Conservation (phyloP, 352 stramenopile genomes). For the Paralagenidium karlingii region DNA sequence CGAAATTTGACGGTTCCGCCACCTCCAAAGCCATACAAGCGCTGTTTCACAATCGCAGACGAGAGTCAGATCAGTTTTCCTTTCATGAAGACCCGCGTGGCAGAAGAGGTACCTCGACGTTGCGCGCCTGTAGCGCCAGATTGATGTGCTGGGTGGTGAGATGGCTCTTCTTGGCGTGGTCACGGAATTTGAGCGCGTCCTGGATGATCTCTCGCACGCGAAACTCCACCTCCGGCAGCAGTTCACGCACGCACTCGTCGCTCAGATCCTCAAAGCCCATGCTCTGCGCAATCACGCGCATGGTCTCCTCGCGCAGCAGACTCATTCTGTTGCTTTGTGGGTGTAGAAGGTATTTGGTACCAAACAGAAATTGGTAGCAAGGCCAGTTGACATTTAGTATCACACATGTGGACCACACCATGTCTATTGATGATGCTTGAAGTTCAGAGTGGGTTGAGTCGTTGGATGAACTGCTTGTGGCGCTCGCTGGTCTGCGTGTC, state of each 20-base stretch:
- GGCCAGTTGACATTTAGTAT: background rate
- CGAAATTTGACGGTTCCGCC: constrained; percentile 39
- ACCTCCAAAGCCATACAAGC: constrained; percentile 59
- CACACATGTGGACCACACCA: background rate
- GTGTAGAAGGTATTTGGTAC: too few relatives aligned
- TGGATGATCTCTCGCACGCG: constrained; percentile 73
- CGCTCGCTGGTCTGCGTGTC: constrained; percentile 64
- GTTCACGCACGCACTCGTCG: constrained; percentile 41
- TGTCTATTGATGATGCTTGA: constrained; percentile 6
- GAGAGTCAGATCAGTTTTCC: too few relatives aligned
- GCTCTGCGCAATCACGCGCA: constrained; percentile 62
- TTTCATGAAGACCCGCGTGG: too few relatives aligned
- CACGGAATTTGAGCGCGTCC: constrained; percentile 77
- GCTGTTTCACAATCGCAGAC: constrained; percentile 19
- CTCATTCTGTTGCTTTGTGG: constrained; percentile 28
- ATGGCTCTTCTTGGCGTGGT: constrained; percentile 41
- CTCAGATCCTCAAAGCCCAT: constrained; percentile 57
- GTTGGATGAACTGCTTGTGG: constrained; percentile 61
- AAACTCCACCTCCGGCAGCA: constrained; percentile 70
- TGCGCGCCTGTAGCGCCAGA: constrained; percentile 55
- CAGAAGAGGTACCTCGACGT: constrained; percentile 59
- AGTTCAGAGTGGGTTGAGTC: too few relatives aligned
- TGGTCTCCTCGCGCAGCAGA: constrained; percentile 48
- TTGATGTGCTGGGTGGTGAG: constrained; percentile 62
- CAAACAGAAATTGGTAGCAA: too few relatives aligned